Evolutionary conservation across 164 flowering plant genomes (phyloP).

Genomic region (Liriodendron chinense): DNA sequence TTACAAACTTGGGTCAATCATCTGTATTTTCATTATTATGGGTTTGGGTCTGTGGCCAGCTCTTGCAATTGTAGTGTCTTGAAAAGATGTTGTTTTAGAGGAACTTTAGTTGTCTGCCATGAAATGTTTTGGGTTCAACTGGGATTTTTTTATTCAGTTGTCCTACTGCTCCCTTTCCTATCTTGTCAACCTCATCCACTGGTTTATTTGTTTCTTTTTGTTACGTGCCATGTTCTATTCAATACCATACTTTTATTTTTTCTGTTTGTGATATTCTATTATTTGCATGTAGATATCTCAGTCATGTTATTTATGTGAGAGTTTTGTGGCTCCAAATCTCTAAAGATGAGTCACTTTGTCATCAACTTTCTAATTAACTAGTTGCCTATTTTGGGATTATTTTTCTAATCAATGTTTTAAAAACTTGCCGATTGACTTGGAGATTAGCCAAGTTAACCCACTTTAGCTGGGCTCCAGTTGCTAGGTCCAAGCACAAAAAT

Average conservation of each 20-base stretch:
- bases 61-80: background rate
- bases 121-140: no score
- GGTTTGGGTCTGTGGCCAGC: background rate
- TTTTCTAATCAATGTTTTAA: background rate
- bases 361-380: background rate
- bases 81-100: background rate
- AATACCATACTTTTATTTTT: no score
- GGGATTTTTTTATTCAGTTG: background rate
- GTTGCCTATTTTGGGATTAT: background rate
- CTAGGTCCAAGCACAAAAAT: background rate
- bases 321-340: background rate
- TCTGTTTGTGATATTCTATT: background rate
- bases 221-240: no score
- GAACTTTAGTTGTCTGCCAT: no score
- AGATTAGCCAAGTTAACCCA: background rate
- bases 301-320: background rate
- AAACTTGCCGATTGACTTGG: background rate
- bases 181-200: background rate
- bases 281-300: background rate
- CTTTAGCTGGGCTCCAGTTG: background rate
- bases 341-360: background rate
- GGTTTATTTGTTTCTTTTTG: background rate
- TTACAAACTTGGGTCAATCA: background rate
- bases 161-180: background rate
- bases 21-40: background rate